Conservation (phyloP, 768 basidiomycete species). For the Lactarius akahatsu region DNA sequence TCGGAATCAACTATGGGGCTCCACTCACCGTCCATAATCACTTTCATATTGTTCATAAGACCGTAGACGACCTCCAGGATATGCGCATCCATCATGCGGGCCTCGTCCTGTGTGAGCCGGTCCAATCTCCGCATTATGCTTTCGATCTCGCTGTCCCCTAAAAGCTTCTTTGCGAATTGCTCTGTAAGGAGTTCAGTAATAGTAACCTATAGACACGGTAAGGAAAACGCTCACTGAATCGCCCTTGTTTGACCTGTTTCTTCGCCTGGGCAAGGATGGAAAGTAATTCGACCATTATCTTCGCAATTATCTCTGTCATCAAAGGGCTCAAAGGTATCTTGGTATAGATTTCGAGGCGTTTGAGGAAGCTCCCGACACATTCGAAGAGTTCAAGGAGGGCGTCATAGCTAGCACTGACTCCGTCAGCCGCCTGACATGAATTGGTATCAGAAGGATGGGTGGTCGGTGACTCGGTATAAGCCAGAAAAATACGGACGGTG, state of each 20-base stretch:
- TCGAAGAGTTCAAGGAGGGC: not conserved
- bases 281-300: not conserved
- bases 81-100: not conserved
- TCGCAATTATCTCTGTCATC: not conserved
- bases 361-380: not conserved
- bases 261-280: not conserved
- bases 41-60: not conserved
- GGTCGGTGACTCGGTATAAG: not conserved
- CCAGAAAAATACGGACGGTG: not conserved
- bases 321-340: not conserved
- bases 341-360: not conserved
- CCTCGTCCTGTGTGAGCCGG: slow-evolving; percentile 8
- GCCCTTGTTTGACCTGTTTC: not conserved
- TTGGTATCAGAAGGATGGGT: not conserved
- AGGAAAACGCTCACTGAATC: not conserved
- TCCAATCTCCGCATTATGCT: not conserved
- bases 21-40: not conserved
- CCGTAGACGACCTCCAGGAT: not conserved
- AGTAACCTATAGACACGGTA: slow-evolving; percentile 24
- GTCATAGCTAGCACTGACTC: not conserved
- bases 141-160: slow-evolving; percentile 7
- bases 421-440: not conserved
- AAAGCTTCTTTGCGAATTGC: slow-evolving; percentile 6
- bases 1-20: not conserved
- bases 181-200: not conserved